Evolutionary conservation across 352 stramenopile species (phyloP).

Genomic region (Phytopythium helicoides): DNA sequence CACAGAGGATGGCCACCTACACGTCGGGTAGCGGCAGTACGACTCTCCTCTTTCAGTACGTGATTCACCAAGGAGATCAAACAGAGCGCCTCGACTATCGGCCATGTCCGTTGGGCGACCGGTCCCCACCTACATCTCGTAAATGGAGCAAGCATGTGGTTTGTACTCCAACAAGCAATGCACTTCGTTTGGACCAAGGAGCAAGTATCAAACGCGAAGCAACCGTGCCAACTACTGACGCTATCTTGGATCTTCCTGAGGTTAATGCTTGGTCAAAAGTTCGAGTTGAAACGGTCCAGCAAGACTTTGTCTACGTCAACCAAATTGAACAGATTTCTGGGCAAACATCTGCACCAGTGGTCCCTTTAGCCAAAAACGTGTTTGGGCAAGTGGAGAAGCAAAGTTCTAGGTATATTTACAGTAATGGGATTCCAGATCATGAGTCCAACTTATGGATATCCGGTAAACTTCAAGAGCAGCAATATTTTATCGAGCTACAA

Average conservation of each 20-base stretch:
- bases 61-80: slow-evolving; percentile 42
- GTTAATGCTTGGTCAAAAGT: slow-evolving; percentile 60
- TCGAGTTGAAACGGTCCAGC: slow-evolving; percentile 30
- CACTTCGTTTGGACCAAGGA: slow-evolving; percentile 34
- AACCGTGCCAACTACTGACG: slow-evolving; percentile 41
- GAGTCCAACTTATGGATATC: slow-evolving; percentile 9
- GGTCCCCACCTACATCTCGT: slow-evolving; percentile 14
- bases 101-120: slow-evolving; percentile 34
- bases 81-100: slow-evolving; percentile 64
- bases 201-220: slow-evolving; percentile 46
- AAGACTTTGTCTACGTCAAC: slow-evolving; percentile 41
- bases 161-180: slow-evolving; percentile 39
- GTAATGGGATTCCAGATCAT: slow-evolving; percentile 61
- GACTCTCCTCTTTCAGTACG: slow-evolving; percentile 53
- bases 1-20: slow-evolving; percentile 28
- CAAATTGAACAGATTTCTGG: slow-evolving; percentile 44
- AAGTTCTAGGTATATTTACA: slow-evolving; percentile 40
- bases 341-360: too few relatives aligned
- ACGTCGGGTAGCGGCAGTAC: slow-evolving; percentile 35
- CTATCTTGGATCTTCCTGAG: slow-evolving; percentile 56
- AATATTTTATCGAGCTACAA: slow-evolving; percentile 60
- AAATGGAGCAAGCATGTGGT: slow-evolving; percentile 56
- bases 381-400: slow-evolving; percentile 3
- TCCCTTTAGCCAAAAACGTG: not conserved
- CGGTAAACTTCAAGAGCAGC: slow-evolving; percentile 20